Evolutionary conservation across 2,329 filamentous ascomycete species (phyloP).

Genomic region (Ceratocystis huliohia): DNA sequence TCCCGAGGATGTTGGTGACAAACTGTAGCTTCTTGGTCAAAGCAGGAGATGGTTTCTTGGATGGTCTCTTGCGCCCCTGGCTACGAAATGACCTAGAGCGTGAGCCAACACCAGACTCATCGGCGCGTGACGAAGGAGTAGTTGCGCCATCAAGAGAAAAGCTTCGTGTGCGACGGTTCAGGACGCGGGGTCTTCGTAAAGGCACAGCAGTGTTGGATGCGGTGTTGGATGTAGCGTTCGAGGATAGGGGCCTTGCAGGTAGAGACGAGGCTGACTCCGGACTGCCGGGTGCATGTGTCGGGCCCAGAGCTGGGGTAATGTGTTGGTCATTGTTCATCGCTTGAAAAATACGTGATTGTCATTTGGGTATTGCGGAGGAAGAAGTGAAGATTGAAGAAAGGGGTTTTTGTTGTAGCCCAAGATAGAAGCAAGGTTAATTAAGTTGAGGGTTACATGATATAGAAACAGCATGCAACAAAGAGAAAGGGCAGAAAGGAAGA

Average conservation of each 20-base stretch:
- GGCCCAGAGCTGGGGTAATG: constrained; percentile 6
- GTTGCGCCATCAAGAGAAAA: constrained; percentile 15
- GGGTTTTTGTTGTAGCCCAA: neutral
- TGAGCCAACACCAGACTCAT: constrained; percentile 22
- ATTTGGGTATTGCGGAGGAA: neutral
- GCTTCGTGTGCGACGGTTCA: constrained; percentile 16
- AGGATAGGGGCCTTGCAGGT: constrained; percentile 11
- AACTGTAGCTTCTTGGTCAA: constrained; percentile 48
- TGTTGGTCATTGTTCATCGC: constrained; percentile 15
- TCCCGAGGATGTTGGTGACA: constrained; percentile 46
- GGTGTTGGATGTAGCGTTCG: neutral
- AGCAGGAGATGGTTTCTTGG: constrained; percentile 31
- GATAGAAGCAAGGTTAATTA: neutral
- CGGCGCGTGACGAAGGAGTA: constrained; percentile 13
- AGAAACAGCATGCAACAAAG: neutral
- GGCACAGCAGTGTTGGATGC: constrained; percentile 8
- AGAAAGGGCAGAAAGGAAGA: neutral
- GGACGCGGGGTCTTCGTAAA: constrained; percentile 10
- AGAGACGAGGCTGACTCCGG: neutral
- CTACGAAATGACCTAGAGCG: constrained; percentile 24
- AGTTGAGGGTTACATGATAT: constrained; percentile 9
- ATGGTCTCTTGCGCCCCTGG: constrained; percentile 26
- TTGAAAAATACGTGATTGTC: neutral
- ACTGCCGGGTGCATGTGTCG: constrained; percentile 2
- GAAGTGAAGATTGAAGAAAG: neutral